Conservation (phyloP, 805 yeast species). For the Danielia oregonensis region DNA sequence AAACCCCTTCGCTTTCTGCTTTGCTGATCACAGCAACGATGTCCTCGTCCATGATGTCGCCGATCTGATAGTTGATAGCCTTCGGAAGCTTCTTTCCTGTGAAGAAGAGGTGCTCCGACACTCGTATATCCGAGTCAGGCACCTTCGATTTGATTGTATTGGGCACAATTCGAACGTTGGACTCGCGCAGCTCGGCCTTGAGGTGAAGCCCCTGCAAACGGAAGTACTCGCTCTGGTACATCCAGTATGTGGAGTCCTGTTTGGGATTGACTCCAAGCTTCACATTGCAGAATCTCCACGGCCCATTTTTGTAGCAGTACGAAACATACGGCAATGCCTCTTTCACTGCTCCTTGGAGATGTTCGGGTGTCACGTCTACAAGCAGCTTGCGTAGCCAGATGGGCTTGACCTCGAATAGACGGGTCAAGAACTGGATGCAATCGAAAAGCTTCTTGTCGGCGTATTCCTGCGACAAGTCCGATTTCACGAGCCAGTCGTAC, state of each 20-base stretch:
- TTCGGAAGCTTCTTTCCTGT: slow-evolving; percentile 69
- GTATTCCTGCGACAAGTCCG: slow-evolving; percentile 36
- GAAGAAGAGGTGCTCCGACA: slow-evolving; percentile 49
- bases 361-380: slow-evolving; percentile 49
- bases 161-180: slow-evolving; percentile 23
- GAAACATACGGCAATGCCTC: slow-evolving; percentile 83
- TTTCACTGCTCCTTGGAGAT: slow-evolving; percentile 46
- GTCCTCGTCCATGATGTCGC: slow-evolving; percentile 70
- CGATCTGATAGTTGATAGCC: slow-evolving; percentile 72
- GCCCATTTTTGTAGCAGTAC: slow-evolving; percentile 81
- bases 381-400: slow-evolving; percentile 82
- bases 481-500: slow-evolving; percentile 25
- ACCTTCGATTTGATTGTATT: slow-evolving; percentile 17
- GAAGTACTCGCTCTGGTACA: slow-evolving; percentile 84
- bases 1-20: slow-evolving; percentile 28
- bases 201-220: slow-evolving; percentile 39
- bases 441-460: slow-evolving; percentile 32
- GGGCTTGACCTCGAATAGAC: slow-evolving; percentile 67
- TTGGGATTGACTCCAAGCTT: slow-evolving; percentile 78
- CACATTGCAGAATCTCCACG: slow-evolving; percentile 88
- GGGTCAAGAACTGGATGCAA: slow-evolving; percentile 41
- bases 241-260: slow-evolving; percentile 47
- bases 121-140: slow-evolving; percentile 15
- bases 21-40: slow-evolving; percentile 42
- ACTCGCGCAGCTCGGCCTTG: not conserved